Base-by-base conservation (phyloP, 768 basidiomycete genomes). In the Dentipellis fragilis region DNA sequence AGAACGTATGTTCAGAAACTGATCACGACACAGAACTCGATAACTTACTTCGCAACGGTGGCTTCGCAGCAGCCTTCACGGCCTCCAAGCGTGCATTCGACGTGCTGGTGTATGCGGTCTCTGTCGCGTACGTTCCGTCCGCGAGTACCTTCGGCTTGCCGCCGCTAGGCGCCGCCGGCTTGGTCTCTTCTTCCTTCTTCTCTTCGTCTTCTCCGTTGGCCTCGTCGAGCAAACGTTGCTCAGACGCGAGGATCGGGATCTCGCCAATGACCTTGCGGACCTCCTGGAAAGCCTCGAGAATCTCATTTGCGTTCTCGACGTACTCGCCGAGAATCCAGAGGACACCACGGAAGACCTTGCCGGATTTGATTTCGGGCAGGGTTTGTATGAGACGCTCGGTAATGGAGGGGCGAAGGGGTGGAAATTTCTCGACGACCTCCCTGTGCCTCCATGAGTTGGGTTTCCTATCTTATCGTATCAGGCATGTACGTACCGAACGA, bases 311-410 rank as follows among this genome's bases (percentile, higher is more conserved):
- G 4, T 74, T 71, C 59, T 85, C 81, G 39, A 89, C 85, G 63
- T 98, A 99, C 72, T 98, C 95, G 59, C 96, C 95, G n/a, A 97
- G 77, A 60, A 98, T 96, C 95, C 96, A 98, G 49, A 98, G 79
- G 16, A 97, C 80, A 7, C 95, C 96, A 4, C 93, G 85, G 77
- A 89, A 97, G 21, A 98, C 94, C 69, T 97, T 98, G 54, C 93
- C 93, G 1, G 90, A 93, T 69, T 93, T 93, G 72, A 97, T 91
- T 58, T 91, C 90, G 54, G 78, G 64, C 49, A 97, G 83, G 0
- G 90, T 88, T 34, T 80, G 72, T 49, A 87, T 82, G 52, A 98
- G 82, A 65, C 92, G 93, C 65, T 89, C 84, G 57, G 85, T 85
- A 62, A 98, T 92, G 8, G 87, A 80, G 2, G 75, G 65, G 8